Base-by-base conservation (phyloP, 2,329 filamentous ascomycete genomes). In the Sporothrix inflata region DNA sequence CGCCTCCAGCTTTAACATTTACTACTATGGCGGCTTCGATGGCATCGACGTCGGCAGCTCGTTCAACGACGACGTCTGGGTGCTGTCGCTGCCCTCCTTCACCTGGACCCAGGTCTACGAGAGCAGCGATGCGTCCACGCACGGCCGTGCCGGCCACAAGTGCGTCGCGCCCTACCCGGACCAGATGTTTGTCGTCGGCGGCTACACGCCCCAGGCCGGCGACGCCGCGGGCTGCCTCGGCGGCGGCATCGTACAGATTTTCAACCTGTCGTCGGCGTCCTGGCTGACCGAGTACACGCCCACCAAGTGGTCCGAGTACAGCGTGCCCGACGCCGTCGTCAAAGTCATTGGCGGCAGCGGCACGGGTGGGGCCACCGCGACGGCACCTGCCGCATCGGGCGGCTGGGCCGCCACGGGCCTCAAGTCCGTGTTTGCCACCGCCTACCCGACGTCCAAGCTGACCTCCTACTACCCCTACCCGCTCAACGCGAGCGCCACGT, bases 1-100 rank as follows among this genome's bases (percentile, higher is more conserved):
- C 78, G 85, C 84, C 45, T 92, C 91, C 12, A 94, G 90, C 73
- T 92, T 91, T 80, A 94, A 94, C 78, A 90, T 97, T 67, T 94
- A 95, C 83, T 93, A 93, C 82, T 96, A 94, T 76, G 93, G 92
- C 19, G 93, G 93, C 0, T 94, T 91, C 77, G 82, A 89, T 72
- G 89, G 87, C 0, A 75, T 89, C 6, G 72, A 85, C 71, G 38
- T 73, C 0, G 69, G 60, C 0, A 73, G 80, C 0, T 73, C 79
- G 19, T 87, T 84, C 75, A 84, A 80, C 70, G 89, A 94, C 73
- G 91, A 93, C 63, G 91, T 95, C 79, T 96, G 92, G 92, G 90
- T 94, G 27, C 83, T 96, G 14, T 93, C 92, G 0, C 82, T 97
- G 6, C 93, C 93, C 0, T 91, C 90, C 0, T 97, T 97, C 79